Conservation (phyloP, 2,329 filamentous ascomycete genomes). For the Trichoderma asperellum region DNA sequence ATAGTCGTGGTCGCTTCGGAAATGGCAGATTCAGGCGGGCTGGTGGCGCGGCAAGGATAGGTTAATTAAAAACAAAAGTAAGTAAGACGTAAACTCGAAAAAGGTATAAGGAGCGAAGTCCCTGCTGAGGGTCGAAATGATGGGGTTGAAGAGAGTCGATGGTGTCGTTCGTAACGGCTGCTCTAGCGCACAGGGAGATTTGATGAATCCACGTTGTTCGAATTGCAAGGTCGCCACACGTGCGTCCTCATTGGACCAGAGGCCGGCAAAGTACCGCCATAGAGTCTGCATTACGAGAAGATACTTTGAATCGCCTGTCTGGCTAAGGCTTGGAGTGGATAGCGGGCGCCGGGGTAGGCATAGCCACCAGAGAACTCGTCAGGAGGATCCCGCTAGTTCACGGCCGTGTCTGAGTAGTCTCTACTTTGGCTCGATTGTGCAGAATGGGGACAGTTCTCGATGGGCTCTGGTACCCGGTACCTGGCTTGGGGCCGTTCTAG, state of each 20-base stretch:
- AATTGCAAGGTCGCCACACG: conserved; percentile 23
- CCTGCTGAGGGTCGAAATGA: conserved; percentile 10
- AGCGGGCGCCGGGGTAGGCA: conserved; percentile 7
- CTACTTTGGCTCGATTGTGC: background rate
- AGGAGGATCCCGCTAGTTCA: background rate
- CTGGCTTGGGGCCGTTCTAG: background rate
- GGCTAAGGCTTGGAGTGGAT: background rate
- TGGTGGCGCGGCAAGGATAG: conserved; percentile 17
- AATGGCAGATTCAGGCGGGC: conserved; percentile 7
- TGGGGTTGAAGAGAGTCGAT: conserved; percentile 12
- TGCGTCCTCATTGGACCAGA: background rate
- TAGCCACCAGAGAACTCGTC: conserved; percentile 12
- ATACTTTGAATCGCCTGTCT: conserved; percentile 2
- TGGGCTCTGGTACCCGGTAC: background rate
- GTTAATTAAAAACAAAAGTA: conserved; percentile 23
- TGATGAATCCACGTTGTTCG: conserved; percentile 28
- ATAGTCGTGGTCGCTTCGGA: conserved; percentile 17
- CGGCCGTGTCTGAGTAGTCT: background rate
- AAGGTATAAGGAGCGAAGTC: conserved; percentile 27
- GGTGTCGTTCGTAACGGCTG: conserved; percentile 10
- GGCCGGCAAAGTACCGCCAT: background rate
- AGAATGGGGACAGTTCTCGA: background rate
- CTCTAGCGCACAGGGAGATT: conserved; percentile 21
- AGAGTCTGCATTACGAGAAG: background rate
- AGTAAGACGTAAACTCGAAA: conserved; percentile 27